These are phyloP conservation scores for Pelargonium fulgidum DNA, from an alignment of 441 rosid genomes.

Conservation along the genomic window DNA sequence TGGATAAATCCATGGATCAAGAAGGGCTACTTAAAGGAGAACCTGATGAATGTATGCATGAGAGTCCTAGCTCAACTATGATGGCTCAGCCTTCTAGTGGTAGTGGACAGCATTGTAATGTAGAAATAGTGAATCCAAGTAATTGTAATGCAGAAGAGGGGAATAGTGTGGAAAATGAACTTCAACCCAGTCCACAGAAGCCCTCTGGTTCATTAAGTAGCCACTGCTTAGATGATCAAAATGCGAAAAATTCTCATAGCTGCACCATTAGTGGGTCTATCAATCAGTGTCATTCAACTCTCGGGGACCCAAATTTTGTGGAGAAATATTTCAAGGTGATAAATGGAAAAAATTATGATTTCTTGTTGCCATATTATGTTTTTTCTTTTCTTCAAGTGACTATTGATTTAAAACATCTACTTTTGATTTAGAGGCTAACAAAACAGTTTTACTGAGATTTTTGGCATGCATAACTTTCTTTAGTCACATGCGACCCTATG, in stretches of 20 bases:
- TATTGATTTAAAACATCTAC: no score
- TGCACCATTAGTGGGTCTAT: slow-evolving; percentile 35
- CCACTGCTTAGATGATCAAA: slow-evolving; percentile 27
- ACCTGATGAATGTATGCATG: slow-evolving; percentile 24
- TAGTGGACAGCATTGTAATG: slow-evolving; percentile 29
- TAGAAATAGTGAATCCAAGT: slow-evolving; percentile 27
- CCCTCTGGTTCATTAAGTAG: slow-evolving; percentile 34
- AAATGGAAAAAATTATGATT: slow-evolving; percentile 6
- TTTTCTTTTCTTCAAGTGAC: not conserved
- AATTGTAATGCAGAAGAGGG: slow-evolving; percentile 28
- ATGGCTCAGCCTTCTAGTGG: slow-evolving; percentile 29
- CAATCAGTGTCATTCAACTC: slow-evolving; percentile 51
- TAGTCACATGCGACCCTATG: not conserved
- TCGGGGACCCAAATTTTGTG: slow-evolving; percentile 81
- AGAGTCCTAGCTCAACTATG: slow-evolving; percentile 22
- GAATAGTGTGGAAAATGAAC: slow-evolving; percentile 26
- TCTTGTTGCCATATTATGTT: not conserved
- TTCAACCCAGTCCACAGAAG: slow-evolving; percentile 24
- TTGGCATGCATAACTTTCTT: not conserved
- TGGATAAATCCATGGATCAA: slow-evolving; percentile 25
- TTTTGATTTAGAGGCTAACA: no score
- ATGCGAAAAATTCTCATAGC: slow-evolving; percentile 23
- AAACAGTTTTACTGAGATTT: not conserved
- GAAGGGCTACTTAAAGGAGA: slow-evolving; percentile 27
- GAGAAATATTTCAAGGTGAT: slow-evolving; percentile 88